Conservation (phyloP, 371 early-diverging fungal genomes). For the Mortierella sp. region DNA sequence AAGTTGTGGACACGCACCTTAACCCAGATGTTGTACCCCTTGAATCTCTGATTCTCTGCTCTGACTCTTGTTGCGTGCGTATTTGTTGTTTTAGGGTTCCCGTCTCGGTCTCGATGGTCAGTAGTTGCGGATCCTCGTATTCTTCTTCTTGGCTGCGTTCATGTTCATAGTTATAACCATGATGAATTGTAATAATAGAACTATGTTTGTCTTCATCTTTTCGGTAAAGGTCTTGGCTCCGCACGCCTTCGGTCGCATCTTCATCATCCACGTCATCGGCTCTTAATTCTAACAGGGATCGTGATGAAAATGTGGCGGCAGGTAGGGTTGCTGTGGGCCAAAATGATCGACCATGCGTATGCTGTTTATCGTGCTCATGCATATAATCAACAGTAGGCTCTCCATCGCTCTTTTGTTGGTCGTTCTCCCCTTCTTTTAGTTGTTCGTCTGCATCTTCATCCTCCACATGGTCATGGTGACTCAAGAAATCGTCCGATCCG, state of each 20-base stretch:
- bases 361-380: not conserved
- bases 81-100: not conserved
- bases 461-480: constrained; percentile 10
- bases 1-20: not conserved
- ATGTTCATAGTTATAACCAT: not conserved
- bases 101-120: not conserved
- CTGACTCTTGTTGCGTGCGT: not conserved
- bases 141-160: not conserved
- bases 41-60: no score
- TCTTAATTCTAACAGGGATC: not conserved
- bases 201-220: not conserved
- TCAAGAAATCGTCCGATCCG: constrained; percentile 24
- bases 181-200: not conserved
- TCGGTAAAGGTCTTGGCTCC: not conserved
- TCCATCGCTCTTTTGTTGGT: not conserved
- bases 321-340: no score
- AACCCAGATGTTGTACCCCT: no score
- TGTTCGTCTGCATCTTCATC: constrained; percentile 4
- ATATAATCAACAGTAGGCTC: not conserved
- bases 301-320: no score
- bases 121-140: not conserved
- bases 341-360: not conserved
- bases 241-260: not conserved
- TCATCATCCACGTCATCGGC: constrained; percentile 5
- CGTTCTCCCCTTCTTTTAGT: not conserved